Conservation (phyloP, 352 stramenopile genomes). For the Phytophthora pini region DNA sequence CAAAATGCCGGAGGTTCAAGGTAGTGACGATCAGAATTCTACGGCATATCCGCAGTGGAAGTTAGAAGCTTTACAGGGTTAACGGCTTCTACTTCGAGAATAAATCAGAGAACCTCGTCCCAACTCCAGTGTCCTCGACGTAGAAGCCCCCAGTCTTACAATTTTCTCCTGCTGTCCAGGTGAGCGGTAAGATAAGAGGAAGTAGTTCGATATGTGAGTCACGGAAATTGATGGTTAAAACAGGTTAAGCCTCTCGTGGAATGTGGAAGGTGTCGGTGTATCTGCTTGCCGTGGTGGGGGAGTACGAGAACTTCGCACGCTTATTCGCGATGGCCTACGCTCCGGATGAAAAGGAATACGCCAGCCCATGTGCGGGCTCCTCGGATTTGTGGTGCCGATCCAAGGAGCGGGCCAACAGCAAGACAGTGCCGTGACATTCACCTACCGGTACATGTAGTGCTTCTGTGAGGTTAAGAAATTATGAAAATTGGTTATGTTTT, state of each 20-base stretch:
- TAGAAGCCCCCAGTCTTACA: background rate
- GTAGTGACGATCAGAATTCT: too few relatives aligned
- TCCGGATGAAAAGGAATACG: conserved; percentile 12
- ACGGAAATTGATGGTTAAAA: too few relatives aligned
- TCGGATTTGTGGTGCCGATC: background rate
- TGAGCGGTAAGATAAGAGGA: too few relatives aligned
- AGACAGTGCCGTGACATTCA: too few relatives aligned
- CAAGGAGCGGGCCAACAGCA: too few relatives aligned
- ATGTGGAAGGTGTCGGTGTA: conserved; percentile 13
- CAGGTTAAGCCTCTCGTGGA: conserved; percentile 1
- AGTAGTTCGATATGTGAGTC: too few relatives aligned
- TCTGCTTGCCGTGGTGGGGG: background rate
- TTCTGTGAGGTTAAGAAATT: too few relatives aligned
- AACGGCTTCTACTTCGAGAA: background rate
- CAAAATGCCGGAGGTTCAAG: conserved; percentile 1
- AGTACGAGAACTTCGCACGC: conserved; percentile 21
- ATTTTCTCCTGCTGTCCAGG: background rate
- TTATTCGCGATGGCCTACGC: conserved; percentile 25
- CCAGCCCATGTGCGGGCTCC: background rate
- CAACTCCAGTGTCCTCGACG: conserved; percentile 11
- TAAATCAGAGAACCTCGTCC: conserved; percentile 19
- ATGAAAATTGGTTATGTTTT: too few relatives aligned
- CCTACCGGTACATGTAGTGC: too few relatives aligned
- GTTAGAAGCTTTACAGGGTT: conserved; percentile 29
- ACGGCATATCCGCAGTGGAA: conserved; percentile 22